Conservation (phyloP, 441 rosid species). For the Pelargonium cotyledonis region DNA sequence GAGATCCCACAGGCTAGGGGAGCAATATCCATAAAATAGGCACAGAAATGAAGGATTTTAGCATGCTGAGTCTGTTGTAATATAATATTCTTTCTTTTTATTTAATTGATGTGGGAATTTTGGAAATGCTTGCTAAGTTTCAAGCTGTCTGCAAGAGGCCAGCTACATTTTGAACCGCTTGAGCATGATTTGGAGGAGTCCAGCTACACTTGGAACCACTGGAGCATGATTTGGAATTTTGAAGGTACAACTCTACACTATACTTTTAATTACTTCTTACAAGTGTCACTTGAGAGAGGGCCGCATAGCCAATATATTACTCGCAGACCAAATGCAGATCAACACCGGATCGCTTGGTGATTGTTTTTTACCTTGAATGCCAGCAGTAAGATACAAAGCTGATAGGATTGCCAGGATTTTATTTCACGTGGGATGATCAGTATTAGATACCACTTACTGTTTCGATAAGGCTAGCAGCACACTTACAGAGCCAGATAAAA, state of each 20-base stretch:
- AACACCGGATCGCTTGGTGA: neutral
- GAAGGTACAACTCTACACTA: neutral
- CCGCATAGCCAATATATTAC: neutral
- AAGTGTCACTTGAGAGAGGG: neutral
- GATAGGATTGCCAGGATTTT: constrained; percentile 4
- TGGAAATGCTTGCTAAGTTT: neutral
- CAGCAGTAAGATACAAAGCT: neutral
- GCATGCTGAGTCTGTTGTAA: neutral
- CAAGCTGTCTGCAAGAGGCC: neutral
- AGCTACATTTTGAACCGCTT: neutral
- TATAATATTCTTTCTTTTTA: neutral
- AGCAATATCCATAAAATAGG: neutral
- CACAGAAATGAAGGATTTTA: neutral
- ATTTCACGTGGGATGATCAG: constrained; percentile 4
- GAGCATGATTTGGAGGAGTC: neutral
- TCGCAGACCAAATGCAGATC: neutral
- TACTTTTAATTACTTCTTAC: neutral
- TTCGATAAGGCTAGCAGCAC: constrained; percentile 1
- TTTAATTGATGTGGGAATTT: neutral
- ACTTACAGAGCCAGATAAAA: neutral
- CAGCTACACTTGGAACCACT: neutral
- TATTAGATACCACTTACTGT: neutral
- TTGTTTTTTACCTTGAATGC: neutral
- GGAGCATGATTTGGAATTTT: neutral
- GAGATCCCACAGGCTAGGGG: neutral